Percentiles rank a stretch among this genome's conserved stretches.
Conservation (phyloP, 257 asterid species). For the Scutellaria baicalensis region DNA sequence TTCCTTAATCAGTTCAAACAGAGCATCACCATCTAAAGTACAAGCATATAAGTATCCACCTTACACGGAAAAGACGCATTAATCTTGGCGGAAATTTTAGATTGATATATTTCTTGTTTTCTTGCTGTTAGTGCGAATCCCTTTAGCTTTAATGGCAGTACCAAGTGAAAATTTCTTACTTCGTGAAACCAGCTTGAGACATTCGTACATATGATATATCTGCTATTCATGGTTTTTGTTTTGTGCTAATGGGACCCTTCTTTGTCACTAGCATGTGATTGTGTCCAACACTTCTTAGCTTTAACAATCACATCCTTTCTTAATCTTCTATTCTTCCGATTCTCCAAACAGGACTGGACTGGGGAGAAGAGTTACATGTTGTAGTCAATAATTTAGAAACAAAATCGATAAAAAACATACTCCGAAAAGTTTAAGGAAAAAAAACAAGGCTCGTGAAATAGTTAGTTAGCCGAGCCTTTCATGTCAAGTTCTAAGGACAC, state of each 20-base stretch:
- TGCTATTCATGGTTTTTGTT: slow-evolving; percentile 28
- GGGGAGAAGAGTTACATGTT: not conserved
- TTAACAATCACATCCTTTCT: slow-evolving; percentile 17
- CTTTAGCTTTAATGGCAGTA: slow-evolving; percentile 1
- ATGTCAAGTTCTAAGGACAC: not conserved
- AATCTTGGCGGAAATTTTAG: slow-evolving; percentile 6
- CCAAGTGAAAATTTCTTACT: not conserved
- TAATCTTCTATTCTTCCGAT: not conserved
- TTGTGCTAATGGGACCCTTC: slow-evolving; percentile 37
- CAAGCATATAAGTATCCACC: not conserved
- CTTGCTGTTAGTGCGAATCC: slow-evolving; percentile 11
- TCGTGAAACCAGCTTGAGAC: slow-evolving; percentile 26
- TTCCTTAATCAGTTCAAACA: slow-evolving; percentile 6
- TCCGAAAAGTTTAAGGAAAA: not conserved
- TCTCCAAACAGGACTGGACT: not conserved
- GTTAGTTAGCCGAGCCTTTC: not conserved
- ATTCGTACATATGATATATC: slow-evolving; percentile 24
- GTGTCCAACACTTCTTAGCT: slow-evolving; percentile 24
- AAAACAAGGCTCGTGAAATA: not conserved
- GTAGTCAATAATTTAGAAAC: not conserved
- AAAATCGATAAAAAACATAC: too few relatives aligned
- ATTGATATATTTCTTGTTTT: not conserved
- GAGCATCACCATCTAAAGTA: not conserved
- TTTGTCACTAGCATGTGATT: slow-evolving; percentile 40
- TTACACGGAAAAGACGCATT: slow-evolving; percentile 3